Evolutionary conservation across 441 rosid species (phyloP), one percentile per base, ranked within the genome.

Genomic region (Daphne laureola): DNA sequence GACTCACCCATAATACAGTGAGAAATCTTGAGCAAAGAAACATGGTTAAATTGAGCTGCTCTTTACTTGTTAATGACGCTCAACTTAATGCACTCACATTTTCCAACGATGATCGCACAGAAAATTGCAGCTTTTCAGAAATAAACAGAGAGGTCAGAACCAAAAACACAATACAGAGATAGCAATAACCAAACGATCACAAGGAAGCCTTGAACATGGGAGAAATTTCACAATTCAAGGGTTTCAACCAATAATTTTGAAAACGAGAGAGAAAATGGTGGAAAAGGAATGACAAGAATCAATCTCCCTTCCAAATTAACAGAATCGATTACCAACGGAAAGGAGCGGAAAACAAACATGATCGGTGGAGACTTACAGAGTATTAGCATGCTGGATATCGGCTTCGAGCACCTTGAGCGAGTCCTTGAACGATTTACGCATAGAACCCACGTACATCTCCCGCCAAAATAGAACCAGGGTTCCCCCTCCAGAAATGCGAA

Each of bases 361-460:
- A 6, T 2, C 14, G 16, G 9, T 21, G 8, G 12, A 14, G 4
- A 49, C 71, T 63, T 63, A 76, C 78, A 73, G 72, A 54, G 81
- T 70, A 47, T 76, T 76, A 54, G 78, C 80, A 60, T 72, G 77
- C 64, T 76, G 77, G 40, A 76, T 72, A 62, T 76, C 80, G 50
- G 80, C 80, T 67, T 76, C 80, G 17, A 76, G 75, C 47, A 61
- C 75, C 49, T 76, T 72, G 49, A 76, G 67, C n/a, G 78, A 73
- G 55, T 76, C 80, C 73, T 67, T 76, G 62, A 67, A 73, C 14
- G 84, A 73, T 66, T 75, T 79, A 52, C 81, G 66, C 83, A 71
- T 74, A 57, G 82, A 72, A 58, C 65, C 73, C 51, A 63, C 46
- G 64, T 69, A 73, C 88, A 77, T 82, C 69, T 65, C 66, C 63